A percentile compares a stretch with the other conserved stretches of the same genome.
Evolutionary conservation across 345 rosid genomes (phyloP).

Genomic region (Nephelium lappaceum): DNA sequence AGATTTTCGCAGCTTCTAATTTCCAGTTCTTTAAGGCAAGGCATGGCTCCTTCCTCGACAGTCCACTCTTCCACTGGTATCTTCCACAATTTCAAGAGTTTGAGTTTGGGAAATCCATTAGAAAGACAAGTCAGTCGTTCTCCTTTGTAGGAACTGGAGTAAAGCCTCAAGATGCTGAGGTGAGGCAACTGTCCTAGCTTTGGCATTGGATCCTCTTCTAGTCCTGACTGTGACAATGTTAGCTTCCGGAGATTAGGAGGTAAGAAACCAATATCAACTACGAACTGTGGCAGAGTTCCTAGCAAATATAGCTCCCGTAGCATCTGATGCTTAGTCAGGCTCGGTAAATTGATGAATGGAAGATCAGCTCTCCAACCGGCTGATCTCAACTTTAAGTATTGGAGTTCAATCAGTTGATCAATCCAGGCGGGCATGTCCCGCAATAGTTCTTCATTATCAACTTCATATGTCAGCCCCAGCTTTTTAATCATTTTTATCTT

Average conservation of each 20-base stretch:
- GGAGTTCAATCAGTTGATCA: conserved; percentile 7
- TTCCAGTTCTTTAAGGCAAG: conserved; percentile 30
- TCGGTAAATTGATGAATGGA: background rate
- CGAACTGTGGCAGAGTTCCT: conserved; percentile 17
- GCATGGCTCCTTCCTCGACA: conserved; percentile 27
- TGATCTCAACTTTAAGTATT: conserved; percentile 33
- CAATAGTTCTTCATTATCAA: background rate
- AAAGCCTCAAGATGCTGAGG: conserved; percentile 38
- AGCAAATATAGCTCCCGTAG: conserved; percentile 36
- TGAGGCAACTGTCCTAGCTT: conserved; percentile 16
- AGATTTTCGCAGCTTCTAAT: conserved; percentile 33
- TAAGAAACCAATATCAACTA: background rate
- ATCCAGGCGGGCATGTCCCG: conserved; percentile 18
- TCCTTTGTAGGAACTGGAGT: conserved; percentile 30
- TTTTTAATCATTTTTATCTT: conserved; percentile 21
- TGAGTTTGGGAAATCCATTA: conserved; percentile 30
- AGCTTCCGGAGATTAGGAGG: conserved; percentile 30
- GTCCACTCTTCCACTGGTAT: conserved; percentile 22
- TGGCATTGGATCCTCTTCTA: conserved; percentile 29
- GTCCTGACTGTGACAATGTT: conserved; percentile 34
- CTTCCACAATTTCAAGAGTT: conserved; percentile 41
- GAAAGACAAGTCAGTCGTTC: conserved; percentile 9
- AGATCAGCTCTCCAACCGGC: no score
- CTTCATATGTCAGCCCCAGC: conserved; percentile 35
- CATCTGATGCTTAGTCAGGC: background rate